Evolutionary conservation across 495 filamentous ascomycete species (phyloP).

Genomic region (Lophiostoma macrostomum): DNA sequence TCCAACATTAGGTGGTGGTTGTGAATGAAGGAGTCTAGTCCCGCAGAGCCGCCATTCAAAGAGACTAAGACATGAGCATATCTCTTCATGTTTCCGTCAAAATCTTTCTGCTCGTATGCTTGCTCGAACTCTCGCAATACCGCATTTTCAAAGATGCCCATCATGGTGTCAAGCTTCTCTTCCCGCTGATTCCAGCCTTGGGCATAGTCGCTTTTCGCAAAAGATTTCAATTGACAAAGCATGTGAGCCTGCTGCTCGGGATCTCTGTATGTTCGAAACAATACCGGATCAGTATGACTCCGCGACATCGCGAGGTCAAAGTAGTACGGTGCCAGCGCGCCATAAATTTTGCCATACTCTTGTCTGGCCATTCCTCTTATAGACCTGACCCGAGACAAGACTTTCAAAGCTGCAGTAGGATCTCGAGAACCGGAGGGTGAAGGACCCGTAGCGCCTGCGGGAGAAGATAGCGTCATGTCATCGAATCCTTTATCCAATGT

Average conservation of each 20-base stretch:
- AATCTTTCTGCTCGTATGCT: conserved; percentile 84
- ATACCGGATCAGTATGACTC: conserved; percentile 72
- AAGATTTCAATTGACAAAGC: conserved; percentile 71
- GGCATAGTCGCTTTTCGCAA: conserved; percentile 75
- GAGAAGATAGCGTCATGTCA: conserved; percentile 53
- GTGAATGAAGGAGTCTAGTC: conserved; percentile 79
- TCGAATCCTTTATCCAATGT: conserved; percentile 65
- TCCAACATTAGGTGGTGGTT: conserved; percentile 79
- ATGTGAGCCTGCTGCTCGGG: conserved; percentile 87
- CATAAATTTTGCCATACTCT: conserved; percentile 89
- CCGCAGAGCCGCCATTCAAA: conserved; percentile 77
- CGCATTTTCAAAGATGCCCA: conserved; percentile 83
- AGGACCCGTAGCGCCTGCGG: conserved; percentile 2
- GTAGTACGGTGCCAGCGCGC: conserved; percentile 83
- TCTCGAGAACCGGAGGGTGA: conserved; percentile 39
- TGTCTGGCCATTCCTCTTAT: conserved; percentile 80
- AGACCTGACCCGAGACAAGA: conserved; percentile 68
- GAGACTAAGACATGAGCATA: conserved; percentile 82
- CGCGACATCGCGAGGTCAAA: conserved; percentile 69
- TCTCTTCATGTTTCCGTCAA: conserved; percentile 80
- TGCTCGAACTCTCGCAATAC: conserved; percentile 86
- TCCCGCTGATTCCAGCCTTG: conserved; percentile 68
- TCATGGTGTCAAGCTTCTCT: conserved; percentile 68
- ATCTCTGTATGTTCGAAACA: conserved; percentile 83
- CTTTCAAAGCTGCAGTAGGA: conserved; percentile 57